Percentiles rank a stretch among this genome's conserved stretches.
These are phyloP conservation scores for Fusarium tricinctum DNA, from an alignment of 2,329 filamentous ascomycete species.

Conservation along the genomic window DNA sequence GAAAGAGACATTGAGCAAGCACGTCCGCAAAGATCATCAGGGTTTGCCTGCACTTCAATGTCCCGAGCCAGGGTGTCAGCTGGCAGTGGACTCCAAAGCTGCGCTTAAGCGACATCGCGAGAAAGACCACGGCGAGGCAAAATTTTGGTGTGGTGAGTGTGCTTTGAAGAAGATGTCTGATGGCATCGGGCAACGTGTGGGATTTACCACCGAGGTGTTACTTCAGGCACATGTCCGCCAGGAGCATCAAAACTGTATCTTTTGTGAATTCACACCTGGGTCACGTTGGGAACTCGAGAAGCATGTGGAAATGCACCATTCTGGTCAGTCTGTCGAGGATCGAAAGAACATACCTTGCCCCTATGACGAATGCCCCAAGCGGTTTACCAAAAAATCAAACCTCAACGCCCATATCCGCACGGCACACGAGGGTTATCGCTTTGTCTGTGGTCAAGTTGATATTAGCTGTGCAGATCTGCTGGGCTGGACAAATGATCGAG, in stretches of 20 bases:
- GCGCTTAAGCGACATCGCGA: constrained; percentile 80
- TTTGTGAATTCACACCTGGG: constrained; percentile 78
- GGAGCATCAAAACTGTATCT: constrained; percentile 80
- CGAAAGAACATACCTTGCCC: constrained; percentile 77
- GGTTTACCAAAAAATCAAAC: constrained; percentile 87
- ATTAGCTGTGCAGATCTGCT: constrained; percentile 69
- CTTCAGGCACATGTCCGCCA: constrained; percentile 80
- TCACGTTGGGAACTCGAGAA: constrained; percentile 77
- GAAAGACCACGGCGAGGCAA: constrained; percentile 76
- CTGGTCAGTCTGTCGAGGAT: constrained; percentile 71
- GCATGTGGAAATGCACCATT: constrained; percentile 85
- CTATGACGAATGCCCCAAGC: constrained; percentile 76
- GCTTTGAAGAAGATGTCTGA: constrained; percentile 57
- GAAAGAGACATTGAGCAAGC: constrained; percentile 85
- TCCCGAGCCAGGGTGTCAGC: constrained; percentile 69
- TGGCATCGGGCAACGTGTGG: constrained; percentile 60
- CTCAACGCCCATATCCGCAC: constrained; percentile 83
- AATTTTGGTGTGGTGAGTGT: constrained; percentile 85
- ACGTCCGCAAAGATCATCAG: constrained; percentile 83
- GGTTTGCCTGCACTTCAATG: constrained; percentile 80
- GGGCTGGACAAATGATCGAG: constrained; percentile 74
- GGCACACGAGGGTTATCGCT: constrained; percentile 82
- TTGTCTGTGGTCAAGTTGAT: constrained; percentile 81
- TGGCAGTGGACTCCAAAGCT: constrained; percentile 79
- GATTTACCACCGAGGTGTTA: constrained; percentile 79